Base-by-base conservation (phyloP, 169 alveolate genomes). In the Cystoisospora suis region DNA sequence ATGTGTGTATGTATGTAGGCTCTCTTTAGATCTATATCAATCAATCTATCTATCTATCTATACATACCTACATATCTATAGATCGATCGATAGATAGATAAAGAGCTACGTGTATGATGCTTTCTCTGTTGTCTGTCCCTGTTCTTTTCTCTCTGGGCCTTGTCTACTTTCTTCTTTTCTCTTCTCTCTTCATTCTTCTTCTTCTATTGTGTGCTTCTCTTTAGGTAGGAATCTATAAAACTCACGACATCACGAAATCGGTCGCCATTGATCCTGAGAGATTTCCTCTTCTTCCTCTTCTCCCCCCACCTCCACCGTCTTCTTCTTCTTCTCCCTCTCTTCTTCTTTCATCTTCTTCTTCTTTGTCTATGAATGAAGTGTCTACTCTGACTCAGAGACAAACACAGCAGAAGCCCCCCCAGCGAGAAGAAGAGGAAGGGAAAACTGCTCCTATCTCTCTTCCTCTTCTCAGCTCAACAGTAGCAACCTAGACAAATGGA, bases 221-320 rank as follows among this genome's bases (percentile, higher is more conserved):
- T 15, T 79, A 15, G 32, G 72, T 15, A 17, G 95, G 95, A 29
- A 92, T 92, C 79, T 92, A 89, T 92, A 92, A 92, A 83, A 92
- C 95, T n/a, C 47, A 34, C 49, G 95, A 92, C 36, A 90, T 88
- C 17, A 85, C 95, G 59, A 92, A 92, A 69, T 92, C 95, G 3
- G 90, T 92, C n/a, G 85, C 93, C 27, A 53, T 92, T 80, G 79
- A 92, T 42, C 95, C 93, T n/a, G 6, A 9, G 81, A 40, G 69
- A 29, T 86, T 34, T 56, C 32, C 53, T 53, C 65, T 53, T 53
- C n/a, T n/a, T n/a, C n/a, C n/a, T n/a, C n/a, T n/a, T n/a, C n/a
- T n/a, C n/a, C n/a, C n/a, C n/a, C n/a, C n/a, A n/a, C n/a, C n/a
- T n/a, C n/a, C n/a, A n/a, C n/a, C n/a, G n/a, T n/a, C n/a, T n/a